Base-by-base conservation (phyloP, 2,329 filamentous ascomycete genomes). In the Bipolaris cookei region DNA sequence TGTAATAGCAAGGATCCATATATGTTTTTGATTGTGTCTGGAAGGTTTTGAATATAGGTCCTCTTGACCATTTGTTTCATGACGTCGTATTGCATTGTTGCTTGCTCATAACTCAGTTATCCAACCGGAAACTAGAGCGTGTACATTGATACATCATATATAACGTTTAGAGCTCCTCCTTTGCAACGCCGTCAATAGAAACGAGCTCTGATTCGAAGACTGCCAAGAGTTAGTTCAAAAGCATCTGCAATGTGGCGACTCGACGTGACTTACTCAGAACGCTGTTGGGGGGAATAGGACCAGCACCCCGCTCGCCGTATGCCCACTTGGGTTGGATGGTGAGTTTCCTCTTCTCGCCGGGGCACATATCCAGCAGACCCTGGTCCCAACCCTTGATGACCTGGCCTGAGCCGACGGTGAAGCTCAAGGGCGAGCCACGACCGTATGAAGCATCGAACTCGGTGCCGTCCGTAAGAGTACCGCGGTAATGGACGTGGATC, bases 351-450 rank as follows among this genome's bases (percentile, higher is more conserved):
- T 97, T 97, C 83, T 99, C 94, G 63, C 95, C 95, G 68, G 95
- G 89, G 79, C 94, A 98, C 94, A 98, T 98, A 73, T 93, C 91
- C 43, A 96, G 75, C 21, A 98, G 85, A 50, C 94, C 94, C 74
- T 96, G 82, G 71, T 98, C 94, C 93, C 93, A 97, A 71, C 94
- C 94, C 82, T 95, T 92, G 79, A 99, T 99, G 58, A 98, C 95
- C 76, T 90, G 87, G 43, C 94, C 93, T 52, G 83, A 81, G 55
- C 94, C 95, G 42, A 99, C 82, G 63, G 83, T 86, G 80, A 99
- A 98, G 67, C 76, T 81, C 71, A 99, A 84, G 4, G 95, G 95
- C 59, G 81, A 77, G 53, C 88, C 87, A 56, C 94, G 88, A 73
- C 96, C 89, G 81, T 96, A 96, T 76, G 75, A 79, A 54, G 78